Evolutionary conservation across 371 early-diverging fungal genomes (phyloP).

Genomic region (Phascolomyces articulosus): DNA sequence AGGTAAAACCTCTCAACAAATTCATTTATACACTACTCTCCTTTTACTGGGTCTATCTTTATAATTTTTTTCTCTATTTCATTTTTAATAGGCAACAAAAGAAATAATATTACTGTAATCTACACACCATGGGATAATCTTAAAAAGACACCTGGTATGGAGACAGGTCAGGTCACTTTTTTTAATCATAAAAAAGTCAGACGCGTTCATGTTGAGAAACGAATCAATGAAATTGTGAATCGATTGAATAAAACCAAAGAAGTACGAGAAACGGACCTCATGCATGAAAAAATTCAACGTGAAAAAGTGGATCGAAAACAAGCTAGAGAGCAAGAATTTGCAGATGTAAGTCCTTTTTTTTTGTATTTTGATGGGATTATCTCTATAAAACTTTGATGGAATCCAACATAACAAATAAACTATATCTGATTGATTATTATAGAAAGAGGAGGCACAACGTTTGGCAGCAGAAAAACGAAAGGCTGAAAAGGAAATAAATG

Average conservation of each 20-base stretch:
- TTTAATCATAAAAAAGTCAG: constrained; percentile 78
- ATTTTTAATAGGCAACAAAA: constrained; percentile 45
- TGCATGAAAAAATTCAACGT: constrained; percentile 69
- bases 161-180: constrained; percentile 94
- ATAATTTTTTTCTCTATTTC: too few species aligned
- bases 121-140: constrained; percentile 97
- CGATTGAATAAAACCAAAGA: constrained; percentile 92
- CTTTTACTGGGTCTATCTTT: not conserved
- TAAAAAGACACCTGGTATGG: constrained; percentile 92
- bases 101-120: constrained; percentile 77
- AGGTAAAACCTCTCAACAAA: constrained; percentile 39
- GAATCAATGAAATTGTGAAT: constrained; percentile 87
- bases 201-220: constrained; percentile 77
- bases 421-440: constrained; percentile 2
- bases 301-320: constrained; percentile 60
- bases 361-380: not conserved
- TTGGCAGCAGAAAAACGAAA: constrained; percentile 41
- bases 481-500: constrained; percentile 56
- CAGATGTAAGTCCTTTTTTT: constrained; percentile 28
- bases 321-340: constrained; percentile 54
- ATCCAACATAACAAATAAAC: too few species aligned
- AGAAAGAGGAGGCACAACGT: constrained; percentile 41
- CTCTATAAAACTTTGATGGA: too few species aligned
- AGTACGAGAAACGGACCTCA: constrained; percentile 77
- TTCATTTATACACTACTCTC: not conserved